phyloP scores from a whole-genome alignment of 768 basidiomycete species.

The Saitozyma podzolica region DNA sequence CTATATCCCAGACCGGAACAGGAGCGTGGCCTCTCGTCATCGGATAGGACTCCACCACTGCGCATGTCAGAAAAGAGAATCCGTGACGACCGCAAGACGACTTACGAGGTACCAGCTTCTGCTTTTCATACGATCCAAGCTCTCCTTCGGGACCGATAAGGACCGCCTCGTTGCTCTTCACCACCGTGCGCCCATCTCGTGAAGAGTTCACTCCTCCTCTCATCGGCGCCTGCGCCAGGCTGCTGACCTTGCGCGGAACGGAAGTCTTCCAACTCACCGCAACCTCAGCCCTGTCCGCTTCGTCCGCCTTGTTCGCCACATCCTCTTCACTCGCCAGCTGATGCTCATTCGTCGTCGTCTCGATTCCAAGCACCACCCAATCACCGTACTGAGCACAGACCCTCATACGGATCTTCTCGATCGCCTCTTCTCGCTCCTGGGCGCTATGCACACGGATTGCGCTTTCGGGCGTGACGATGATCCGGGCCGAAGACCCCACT shows the following conservation, averaged over 20 bases:
- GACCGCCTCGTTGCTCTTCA: slow-evolving; percentile 18
- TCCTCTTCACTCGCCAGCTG: background rate
- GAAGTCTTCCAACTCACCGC: background rate
- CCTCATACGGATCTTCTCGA: slow-evolving; percentile 7
- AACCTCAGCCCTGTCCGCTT: background rate
- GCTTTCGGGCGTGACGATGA: slow-evolving; percentile 20
- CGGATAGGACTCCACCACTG: slow-evolving; percentile 18
- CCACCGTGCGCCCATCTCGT: background rate
- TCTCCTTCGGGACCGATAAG: slow-evolving; percentile 16
- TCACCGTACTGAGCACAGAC: slow-evolving; percentile 17
- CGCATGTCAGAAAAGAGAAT: background rate
- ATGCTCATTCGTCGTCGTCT: slow-evolving; percentile 3
- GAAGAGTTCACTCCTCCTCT: too few species aligned
- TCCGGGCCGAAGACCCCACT: slow-evolving; percentile 11
- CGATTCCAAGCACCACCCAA: slow-evolving; percentile 16
- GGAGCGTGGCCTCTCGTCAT: slow-evolving; percentile 5
- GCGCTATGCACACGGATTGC: background rate
- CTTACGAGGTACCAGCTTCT: slow-evolving; percentile 15
- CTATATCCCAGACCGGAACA: slow-evolving; percentile 10
- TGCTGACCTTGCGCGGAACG: too few species aligned
- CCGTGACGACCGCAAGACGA: background rate
- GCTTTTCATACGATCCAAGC: slow-evolving; percentile 17
- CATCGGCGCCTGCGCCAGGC: too few species aligned
- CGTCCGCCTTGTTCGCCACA: background rate
- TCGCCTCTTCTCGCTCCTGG: slow-evolving; percentile 6